Percentiles rank a stretch among this genome's conserved stretches.
phyloP scores from a whole-genome alignment of 2,329 filamentous ascomycete species.

The Paracoccidioides brasiliensis region DNA sequence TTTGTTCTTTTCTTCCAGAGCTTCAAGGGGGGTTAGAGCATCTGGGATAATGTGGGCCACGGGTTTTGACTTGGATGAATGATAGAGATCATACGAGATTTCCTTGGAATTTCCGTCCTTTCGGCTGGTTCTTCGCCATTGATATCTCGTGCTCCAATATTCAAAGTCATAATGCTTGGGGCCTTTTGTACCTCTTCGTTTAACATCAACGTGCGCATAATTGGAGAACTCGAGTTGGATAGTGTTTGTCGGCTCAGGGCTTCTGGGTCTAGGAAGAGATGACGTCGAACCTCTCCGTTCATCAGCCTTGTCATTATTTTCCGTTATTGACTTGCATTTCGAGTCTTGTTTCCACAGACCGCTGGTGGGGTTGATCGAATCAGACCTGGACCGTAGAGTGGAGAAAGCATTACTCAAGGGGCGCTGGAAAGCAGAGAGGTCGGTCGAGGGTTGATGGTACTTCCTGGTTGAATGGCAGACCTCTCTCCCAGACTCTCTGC shows the following conservation, averaged over 20 bases:
- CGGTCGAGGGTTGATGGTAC: constrained; percentile 43
- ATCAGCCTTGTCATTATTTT: constrained; percentile 25
- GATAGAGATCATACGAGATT: constrained; percentile 68
- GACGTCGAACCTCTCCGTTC: constrained; percentile 9
- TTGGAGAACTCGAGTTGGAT: constrained; percentile 93
- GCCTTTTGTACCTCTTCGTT: constrained; percentile 51
- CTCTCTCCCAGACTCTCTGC: constrained; percentile 81
- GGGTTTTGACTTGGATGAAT: constrained; percentile 49
- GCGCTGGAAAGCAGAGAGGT: constrained; percentile 41
- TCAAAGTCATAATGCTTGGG: constrained; percentile 78
- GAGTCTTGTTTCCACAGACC: constrained; percentile 45
- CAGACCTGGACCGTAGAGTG: constrained; percentile 43
- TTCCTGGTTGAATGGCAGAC: constrained; percentile 74
- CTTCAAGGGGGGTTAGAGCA: constrained; percentile 56
- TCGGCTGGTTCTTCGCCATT: constrained; percentile 64
- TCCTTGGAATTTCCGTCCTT: constrained; percentile 51
- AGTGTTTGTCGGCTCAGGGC: constrained; percentile 51
- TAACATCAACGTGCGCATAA: constrained; percentile 82
- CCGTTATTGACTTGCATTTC: constrained; percentile 39
- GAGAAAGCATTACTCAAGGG: constrained; percentile 49
- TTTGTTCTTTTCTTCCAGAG: constrained; percentile 56
- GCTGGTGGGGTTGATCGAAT: constrained; percentile 31
- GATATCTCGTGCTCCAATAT: constrained; percentile 80
- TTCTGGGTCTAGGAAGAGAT: not conserved
- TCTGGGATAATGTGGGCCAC: constrained; percentile 81